Evolutionary conservation across 169 alveolate genomes (phyloP), one percentile per base, ranked within the genome.

Genomic region (Plasmodium cynomolgi): DNA sequence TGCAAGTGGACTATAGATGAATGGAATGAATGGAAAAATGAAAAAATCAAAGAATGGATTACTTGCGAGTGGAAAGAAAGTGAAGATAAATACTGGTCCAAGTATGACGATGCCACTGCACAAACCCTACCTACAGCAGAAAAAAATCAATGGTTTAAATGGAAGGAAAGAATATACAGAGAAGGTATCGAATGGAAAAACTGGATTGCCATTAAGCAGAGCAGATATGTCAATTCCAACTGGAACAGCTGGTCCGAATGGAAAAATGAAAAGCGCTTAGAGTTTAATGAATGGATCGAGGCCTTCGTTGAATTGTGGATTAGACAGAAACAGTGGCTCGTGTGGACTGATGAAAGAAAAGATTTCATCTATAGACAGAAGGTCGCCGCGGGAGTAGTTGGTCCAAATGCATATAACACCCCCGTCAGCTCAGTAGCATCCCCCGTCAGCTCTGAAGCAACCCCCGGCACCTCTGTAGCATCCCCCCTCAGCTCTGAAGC

Each of bases 181-280:
- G 90, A 82, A 82, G 90, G 90, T 3, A 82, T 50, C 23, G 90
- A 82, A 50, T 82, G 90, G 90, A 82, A 82, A 31, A 50, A 82
- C 3, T 82, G 90, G 90, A 13, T 73, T 13, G 75, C 90, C 23
- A 3, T 82, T 50, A 82, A 56, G 26, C 79, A 82, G 68, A 50
- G 80, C 23, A 82, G 23, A 82, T 56, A 7, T 82, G 79, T 82
- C 1, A 82, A 82, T 56, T 11, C 44, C 9, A 82, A 82, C 77
- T 82, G 90, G 90, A 58, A 82, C 3, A 23, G 17, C 20, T 82
- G 90, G 90, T 50, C 75, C 23, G 90, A 82, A 82, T 82, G 90
- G 90, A 82, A 82, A 82, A 56, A 56, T 31, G 90, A 82, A 15
- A 82, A 82, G 39, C 90, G n/a, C 3, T 17, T 29, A 37, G 31